Conservation (phyloP, 2,329 filamentous ascomycete genomes). For the Endoconidiophora laricicola region DNA sequence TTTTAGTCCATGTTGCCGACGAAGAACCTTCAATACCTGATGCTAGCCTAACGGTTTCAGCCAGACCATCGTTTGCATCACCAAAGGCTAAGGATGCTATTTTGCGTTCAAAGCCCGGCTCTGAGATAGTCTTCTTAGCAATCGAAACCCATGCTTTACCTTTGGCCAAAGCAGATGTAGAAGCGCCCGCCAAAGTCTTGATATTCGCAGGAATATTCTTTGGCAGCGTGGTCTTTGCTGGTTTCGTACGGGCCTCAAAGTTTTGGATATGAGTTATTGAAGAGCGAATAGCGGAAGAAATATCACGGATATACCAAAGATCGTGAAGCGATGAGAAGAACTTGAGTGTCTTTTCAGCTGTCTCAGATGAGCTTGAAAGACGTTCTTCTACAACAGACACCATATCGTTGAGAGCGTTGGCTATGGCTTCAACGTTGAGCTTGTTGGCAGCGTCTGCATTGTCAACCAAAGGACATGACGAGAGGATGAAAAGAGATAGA, state of each 20-base stretch:
- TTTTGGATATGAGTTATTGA: slow-evolving; percentile 21
- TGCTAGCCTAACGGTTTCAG: slow-evolving; percentile 59
- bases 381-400: slow-evolving; percentile 7
- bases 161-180: slow-evolving; percentile 20
- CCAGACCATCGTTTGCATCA: slow-evolving; percentile 80
- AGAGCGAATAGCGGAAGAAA: slow-evolving; percentile 20
- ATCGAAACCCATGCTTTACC: slow-evolving; percentile 19
- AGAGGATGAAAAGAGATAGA: slow-evolving; percentile 19
- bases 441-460: background rate
- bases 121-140: slow-evolving; percentile 19
- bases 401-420: slow-evolving; percentile 6
- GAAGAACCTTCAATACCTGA: slow-evolving; percentile 65
- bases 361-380: slow-evolving; percentile 1
- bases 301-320: slow-evolving; percentile 24
- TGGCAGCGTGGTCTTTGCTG: slow-evolving; percentile 17
- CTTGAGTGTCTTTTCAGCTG: slow-evolving; percentile 2
- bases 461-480: background rate
- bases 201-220: slow-evolving; percentile 16
- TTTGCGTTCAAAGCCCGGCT: slow-evolving; percentile 17
- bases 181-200: slow-evolving; percentile 20
- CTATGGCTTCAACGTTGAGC: slow-evolving; percentile 6
- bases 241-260: slow-evolving; percentile 24
- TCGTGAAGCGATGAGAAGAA: slow-evolving; percentile 20
- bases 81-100: slow-evolving; percentile 33
- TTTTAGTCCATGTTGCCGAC: slow-evolving; percentile 23